A percentile compares a stretch with the other conserved stretches of the same genome.
These are phyloP conservation scores for Penicillium mononematosum DNA, from an alignment of 495 filamentous ascomycete genomes.

Conservation along the genomic window DNA sequence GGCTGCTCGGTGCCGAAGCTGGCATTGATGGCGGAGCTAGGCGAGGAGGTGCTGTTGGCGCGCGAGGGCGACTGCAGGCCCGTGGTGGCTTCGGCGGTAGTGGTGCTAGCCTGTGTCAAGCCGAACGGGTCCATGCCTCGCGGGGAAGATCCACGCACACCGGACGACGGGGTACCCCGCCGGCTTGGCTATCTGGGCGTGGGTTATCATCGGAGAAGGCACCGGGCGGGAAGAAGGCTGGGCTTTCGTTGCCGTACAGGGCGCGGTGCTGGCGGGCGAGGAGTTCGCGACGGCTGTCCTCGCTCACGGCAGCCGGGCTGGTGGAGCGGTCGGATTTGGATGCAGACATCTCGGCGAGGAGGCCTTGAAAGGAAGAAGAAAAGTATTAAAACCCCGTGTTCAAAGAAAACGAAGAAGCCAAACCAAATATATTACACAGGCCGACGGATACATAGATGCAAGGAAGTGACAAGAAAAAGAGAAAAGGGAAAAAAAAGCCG, in stretches of 20 bases:
- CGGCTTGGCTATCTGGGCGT: constrained; percentile 58
- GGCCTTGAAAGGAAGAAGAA: constrained; percentile 56
- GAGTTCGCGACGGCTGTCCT: constrained; percentile 93
- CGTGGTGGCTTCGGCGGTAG: constrained; percentile 39
- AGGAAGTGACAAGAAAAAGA: constrained; percentile 14
- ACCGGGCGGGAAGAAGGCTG: constrained; percentile 56
- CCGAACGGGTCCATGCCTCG: constrained; percentile 63
- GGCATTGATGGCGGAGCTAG: constrained; percentile 61
- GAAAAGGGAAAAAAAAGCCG: constrained; percentile 25
- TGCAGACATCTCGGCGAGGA: constrained; percentile 77
- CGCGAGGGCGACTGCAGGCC: constrained; percentile 67
- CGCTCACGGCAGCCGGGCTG: constrained; percentile 88
- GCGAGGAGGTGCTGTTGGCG: constrained; percentile 87
- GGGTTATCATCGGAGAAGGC: constrained; percentile 63
- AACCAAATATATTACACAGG: constrained; percentile 52
- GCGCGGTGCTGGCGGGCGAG: constrained; percentile 93
- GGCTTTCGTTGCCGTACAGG: constrained; percentile 77
- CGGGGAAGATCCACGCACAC: constrained; percentile 58
- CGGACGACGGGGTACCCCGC: constrained; percentile 55
- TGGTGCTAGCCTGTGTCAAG: constrained; percentile 43
- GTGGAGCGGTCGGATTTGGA: constrained; percentile 87
- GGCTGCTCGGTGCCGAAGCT: constrained; percentile 64
- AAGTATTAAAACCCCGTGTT: constrained; percentile 50
- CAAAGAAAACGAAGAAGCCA: constrained; percentile 28
- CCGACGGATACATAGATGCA: constrained; percentile 42